A percentile compares a stretch with the other conserved stretches of the same genome.
These are phyloP conservation scores for Rhodamnia rubescens DNA, from an alignment of 345 rosid species.

Conservation along the genomic window DNA sequence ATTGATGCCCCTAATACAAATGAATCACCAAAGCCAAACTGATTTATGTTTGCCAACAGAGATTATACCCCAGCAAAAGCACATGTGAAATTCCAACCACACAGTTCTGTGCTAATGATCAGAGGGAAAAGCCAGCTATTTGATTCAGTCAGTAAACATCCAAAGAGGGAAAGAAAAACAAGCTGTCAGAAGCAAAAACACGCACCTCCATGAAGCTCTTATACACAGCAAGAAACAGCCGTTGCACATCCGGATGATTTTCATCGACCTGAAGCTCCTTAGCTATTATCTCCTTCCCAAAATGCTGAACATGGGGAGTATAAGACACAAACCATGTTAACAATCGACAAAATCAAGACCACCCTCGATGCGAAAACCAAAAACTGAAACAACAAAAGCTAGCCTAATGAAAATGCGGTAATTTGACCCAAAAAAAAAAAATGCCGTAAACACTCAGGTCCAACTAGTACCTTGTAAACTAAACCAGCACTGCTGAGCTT, in stretches of 20 bases:
- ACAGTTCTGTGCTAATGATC: slow-evolving; percentile 23
- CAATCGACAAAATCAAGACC: neutral
- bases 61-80: no score
- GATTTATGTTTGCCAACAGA: neutral
- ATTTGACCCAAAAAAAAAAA: neutral
- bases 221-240: slow-evolving; percentile 71
- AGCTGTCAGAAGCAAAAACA: neutral
- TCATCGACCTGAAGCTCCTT: slow-evolving; percentile 73
- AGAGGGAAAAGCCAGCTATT: neutral
- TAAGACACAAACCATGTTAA: neutral
- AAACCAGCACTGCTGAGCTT: slow-evolving; percentile 97
- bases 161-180: neutral
- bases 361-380: neutral
- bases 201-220: slow-evolving; percentile 87
- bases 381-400: neutral
- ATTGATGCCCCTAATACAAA: neutral
- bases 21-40: neutral
- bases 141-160: neutral
- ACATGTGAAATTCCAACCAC: neutral
- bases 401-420: neutral
- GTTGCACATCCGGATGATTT: slow-evolving; percentile 68
- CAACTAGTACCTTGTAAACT: slow-evolving; percentile 67
- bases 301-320: slow-evolving; percentile 39
- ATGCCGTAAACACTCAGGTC: neutral
- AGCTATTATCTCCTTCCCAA: slow-evolving; percentile 91